These are phyloP conservation scores for Aspergillus ochraceus DNA, from an alignment of 2,329 filamentous ascomycete genomes.

Conservation along the genomic window DNA sequence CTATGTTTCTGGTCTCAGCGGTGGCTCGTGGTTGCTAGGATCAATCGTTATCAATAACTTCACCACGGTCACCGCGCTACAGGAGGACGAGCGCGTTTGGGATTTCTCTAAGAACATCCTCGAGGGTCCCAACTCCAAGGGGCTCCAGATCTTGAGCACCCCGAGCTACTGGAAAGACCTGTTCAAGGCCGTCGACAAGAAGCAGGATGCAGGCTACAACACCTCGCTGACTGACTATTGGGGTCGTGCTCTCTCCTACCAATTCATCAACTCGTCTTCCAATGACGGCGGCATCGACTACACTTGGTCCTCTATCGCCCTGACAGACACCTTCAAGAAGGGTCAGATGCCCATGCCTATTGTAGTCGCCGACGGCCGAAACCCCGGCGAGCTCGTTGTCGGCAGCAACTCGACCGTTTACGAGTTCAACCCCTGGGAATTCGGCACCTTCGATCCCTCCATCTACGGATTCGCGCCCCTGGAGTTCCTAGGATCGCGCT, in stretches of 20 bases:
- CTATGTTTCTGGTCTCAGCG: conserved; percentile 78
- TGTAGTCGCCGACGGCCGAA: conserved; percentile 67
- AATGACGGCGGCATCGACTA: conserved; percentile 69
- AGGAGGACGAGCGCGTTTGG: conserved; percentile 51
- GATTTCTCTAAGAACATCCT: conserved; percentile 63
- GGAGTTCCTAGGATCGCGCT: conserved; percentile 71
- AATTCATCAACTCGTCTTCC: conserved; percentile 70
- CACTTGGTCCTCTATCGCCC: conserved; percentile 78
- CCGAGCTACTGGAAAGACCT: conserved; percentile 64
- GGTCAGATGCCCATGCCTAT: conserved; percentile 71
- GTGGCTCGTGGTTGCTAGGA: conserved; percentile 82
- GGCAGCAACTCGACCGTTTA: conserved; percentile 72
- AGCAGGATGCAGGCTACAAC: conserved; percentile 63
- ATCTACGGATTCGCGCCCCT: conserved; percentile 70
- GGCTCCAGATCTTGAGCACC: conserved; percentile 46
- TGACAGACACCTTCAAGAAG: conserved; percentile 60
- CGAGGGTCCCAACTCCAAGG: conserved; percentile 52
- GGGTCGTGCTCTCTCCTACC: conserved; percentile 80
- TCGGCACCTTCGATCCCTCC: conserved; percentile 74
- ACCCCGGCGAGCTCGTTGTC: conserved; percentile 61
- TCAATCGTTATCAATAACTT: conserved; percentile 78
- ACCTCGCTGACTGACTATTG: conserved; percentile 83
- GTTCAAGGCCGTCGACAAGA: conserved; percentile 58
- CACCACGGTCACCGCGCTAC: conserved; percentile 55
- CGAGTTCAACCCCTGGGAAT: conserved; percentile 78